Evolutionary conservation across 2,329 filamentous ascomycete species (phyloP), one percentile per base, ranked within the genome.

Genomic region (Pyrenophora tritici-repentis): DNA sequence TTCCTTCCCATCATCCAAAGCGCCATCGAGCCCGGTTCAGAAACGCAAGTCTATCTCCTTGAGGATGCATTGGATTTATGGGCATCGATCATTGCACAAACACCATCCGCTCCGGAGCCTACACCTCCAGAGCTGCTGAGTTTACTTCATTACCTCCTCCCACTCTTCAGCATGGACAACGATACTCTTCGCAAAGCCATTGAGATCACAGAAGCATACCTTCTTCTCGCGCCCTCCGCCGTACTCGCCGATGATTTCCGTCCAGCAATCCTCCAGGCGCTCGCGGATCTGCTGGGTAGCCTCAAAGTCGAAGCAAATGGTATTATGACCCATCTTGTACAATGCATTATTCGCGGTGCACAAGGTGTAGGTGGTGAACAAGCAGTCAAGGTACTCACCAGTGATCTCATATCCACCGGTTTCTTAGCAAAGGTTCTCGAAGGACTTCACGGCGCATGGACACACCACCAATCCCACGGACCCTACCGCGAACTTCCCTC

Each of bases 61-160:
- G 94, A 97, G 55, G 94, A 99, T 70, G 90, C 91, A 0, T 79
- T 97, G 12, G 92, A 97, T 48, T 82, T 99, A 3, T 97, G 93
- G 93, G 81, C 83, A 29, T 84, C 88, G 2, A 85, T 97, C 9
- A 83, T 91, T 0, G 80, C 82, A n/a, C 82, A 86, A 6, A 85
- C 77, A 40, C 73, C 77, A 16, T 67, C 70, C 17, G 56, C 74
- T n/a, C 73, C 78, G 13, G 63, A 72, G 34, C 63, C 75, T n/a
- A 68, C 74, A 3, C 73, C 76, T 1, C 65, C 70, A 1, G 75
- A 78, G 18, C 66, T 79, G 1, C 61, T 81, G 6, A 65, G 70
- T 18, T 65, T 81, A 1, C 65, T 76, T 4, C 73, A 71, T 5
- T 75, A 77, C 50, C 67, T 83, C 4, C 74, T 81, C 22, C 74